Conservation (phyloP, 1,139 yeast species). For the Magnusiomyces suaveolens region DNA sequence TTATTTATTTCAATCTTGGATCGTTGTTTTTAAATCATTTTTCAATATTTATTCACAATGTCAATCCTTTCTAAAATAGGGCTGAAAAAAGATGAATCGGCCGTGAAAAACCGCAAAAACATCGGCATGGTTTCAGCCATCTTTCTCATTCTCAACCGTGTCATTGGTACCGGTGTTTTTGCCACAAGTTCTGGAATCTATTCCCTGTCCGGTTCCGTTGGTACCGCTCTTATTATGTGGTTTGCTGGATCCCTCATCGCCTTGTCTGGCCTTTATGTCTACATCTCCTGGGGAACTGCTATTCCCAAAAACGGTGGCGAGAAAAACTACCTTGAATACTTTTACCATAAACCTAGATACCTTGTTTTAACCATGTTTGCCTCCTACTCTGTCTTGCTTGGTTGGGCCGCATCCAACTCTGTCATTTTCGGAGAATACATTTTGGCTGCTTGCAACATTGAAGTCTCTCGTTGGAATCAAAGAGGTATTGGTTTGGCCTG, state of each 20-base stretch:
- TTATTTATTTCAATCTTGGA: too few species aligned
- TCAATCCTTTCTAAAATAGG: not conserved
- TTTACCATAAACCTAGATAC: constrained; percentile 58
- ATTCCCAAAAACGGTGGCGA: constrained; percentile 86
- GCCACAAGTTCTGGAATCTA: constrained; percentile 67
- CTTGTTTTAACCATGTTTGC: constrained; percentile 69
- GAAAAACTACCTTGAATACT: constrained; percentile 68
- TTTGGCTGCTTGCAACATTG: constrained; percentile 61
- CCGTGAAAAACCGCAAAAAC: not conserved
- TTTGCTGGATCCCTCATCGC: constrained; percentile 63
- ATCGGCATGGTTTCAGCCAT: constrained; percentile 61
- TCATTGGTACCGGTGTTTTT: constrained; percentile 78
- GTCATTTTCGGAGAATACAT: constrained; percentile 42
- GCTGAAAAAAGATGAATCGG: not conserved
- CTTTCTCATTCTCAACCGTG: constrained; percentile 60
- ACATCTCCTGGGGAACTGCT: constrained; percentile 77
- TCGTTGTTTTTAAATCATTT: too few species aligned
- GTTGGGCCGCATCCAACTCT: constrained; percentile 78
- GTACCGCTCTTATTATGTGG: constrained; percentile 61
- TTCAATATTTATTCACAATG: too few species aligned
- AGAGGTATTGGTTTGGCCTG: constrained; percentile 69
- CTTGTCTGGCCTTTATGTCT: constrained; percentile 58
- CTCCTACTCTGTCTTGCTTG: constrained; percentile 62
- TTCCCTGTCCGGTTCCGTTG: constrained; percentile 60
- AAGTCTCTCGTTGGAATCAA: constrained; percentile 64